phyloP scores from a whole-genome alignment of 257 asterid species.

The Rehmannia glutinosa region DNA sequence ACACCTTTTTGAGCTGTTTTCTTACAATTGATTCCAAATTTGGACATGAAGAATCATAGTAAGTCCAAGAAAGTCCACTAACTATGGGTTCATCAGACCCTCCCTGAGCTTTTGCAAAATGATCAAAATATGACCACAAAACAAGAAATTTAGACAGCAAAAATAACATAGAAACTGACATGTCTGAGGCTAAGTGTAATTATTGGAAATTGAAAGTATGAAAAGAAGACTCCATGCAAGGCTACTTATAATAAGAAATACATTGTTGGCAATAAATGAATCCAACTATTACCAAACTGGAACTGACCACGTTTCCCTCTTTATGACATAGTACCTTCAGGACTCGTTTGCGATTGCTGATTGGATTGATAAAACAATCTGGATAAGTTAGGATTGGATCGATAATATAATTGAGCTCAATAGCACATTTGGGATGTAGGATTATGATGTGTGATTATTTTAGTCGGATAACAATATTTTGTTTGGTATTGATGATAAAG shows the following conservation, averaged over 20 bases:
- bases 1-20: constrained; percentile 35
- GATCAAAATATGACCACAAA: constrained; percentile 13
- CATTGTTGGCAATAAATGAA: constrained; percentile 6
- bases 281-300: not conserved
- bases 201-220: not conserved
- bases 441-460: too few relatives aligned
- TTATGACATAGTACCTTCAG: not conserved
- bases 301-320: not conserved
- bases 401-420: too few relatives aligned
- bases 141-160: constrained; percentile 15
- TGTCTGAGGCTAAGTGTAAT: constrained; percentile 9
- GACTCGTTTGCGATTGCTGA: too few relatives aligned
- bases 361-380: too few relatives aligned
- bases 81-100: constrained; percentile 31
- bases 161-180: constrained; percentile 9
- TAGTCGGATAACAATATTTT: too few relatives aligned
- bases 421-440: too few relatives aligned
- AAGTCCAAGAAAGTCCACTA: constrained; percentile 47
- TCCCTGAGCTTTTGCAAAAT: constrained; percentile 26
- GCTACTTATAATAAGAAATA: not conserved
- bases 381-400: too few relatives aligned
- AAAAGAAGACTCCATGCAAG: not conserved
- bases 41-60: constrained; percentile 45
- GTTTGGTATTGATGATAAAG: too few relatives aligned
- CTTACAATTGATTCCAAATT: constrained; percentile 40